Evolutionary conservation across 305 asterid species (phyloP), one percentile per base, ranked within the genome.

Genomic region (Fraxinus floribunda): DNA sequence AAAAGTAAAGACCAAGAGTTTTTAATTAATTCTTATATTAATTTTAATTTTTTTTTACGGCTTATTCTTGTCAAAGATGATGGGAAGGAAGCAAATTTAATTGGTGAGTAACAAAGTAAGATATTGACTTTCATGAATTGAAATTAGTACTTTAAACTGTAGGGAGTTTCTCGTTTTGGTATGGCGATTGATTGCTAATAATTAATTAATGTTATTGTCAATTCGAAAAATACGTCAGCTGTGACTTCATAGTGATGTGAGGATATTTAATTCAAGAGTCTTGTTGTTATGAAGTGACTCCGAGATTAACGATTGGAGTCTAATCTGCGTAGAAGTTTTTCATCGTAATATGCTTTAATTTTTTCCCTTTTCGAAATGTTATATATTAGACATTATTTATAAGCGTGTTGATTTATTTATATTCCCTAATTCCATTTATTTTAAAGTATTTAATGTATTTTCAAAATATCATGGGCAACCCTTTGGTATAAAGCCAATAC

Each of bases 231-330:
- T 30, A 3, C 76, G 55, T 83, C 83, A 83, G 4, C 79, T 10
- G 70, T 83, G 85, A 83, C 85, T 26, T 68, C 85, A 83, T 38
- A 24, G 70, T 55, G 57, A 3, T 3, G 6, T 46, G 6, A 11
- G 16, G 5, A 46, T 46, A 13, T 46, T 0, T 4, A 46, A 11
- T 13, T 0, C 18, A 46, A 0, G 18, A 46, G 6, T 0, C 57
- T 46, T 13, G 0, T 46, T 11, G 18, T 11, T 44, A 1, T 11
- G 1, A 9, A 41, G 15, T 41, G 16, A 41, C 15, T 41, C 4
- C 15, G 15, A 9, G 4, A 41, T 41, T 9, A 41, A 41, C 3
- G 49, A 41, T 41, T 2, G 4, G 52, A 41, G 52, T 39, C 46
- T 39, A 9, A 39, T 39, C 46, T 8, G 13, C 4, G 52, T 41